Evolutionary conservation across 2,329 filamentous ascomycete species (phyloP).

Genomic region (Trichoderma oligosporum): DNA sequence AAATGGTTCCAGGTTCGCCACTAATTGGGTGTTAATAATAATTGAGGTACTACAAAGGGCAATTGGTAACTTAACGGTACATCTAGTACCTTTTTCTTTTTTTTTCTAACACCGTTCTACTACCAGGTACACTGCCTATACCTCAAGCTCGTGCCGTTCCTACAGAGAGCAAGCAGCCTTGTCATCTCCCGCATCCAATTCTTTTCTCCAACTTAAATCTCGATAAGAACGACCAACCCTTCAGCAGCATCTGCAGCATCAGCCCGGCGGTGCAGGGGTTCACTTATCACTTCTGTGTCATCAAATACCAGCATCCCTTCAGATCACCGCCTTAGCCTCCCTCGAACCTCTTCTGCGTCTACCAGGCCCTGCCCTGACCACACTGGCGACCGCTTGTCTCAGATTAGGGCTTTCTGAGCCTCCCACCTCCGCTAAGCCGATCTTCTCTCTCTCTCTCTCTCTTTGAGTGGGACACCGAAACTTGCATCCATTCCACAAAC

Average conservation of each 20-base stretch:
- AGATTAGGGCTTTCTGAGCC: slow-evolving; percentile 20
- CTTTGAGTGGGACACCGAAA: slow-evolving; percentile 15
- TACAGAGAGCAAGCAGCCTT: slow-evolving; percentile 12
- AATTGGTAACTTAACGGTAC: neutral
- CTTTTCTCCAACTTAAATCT: slow-evolving; percentile 6
- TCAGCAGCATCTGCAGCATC: neutral
- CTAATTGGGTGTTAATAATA: slow-evolving; percentile 3
- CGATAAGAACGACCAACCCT: neutral
- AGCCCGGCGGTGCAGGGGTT: slow-evolving; percentile 4
- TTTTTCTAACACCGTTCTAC: too few species aligned
- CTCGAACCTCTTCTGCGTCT: slow-evolving; percentile 9
- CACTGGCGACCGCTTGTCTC: slow-evolving; percentile 20
- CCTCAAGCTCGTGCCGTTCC: too few species aligned
- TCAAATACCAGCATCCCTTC: slow-evolving; percentile 9
- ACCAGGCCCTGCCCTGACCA: slow-evolving; percentile 15
- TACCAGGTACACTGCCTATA: too few species aligned
- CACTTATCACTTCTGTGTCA: neutral
- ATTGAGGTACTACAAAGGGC: neutral
- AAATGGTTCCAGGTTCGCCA: neutral
- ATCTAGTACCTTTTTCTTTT: too few species aligned
- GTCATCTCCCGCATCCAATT: slow-evolving; percentile 10
- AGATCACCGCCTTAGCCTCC: slow-evolving; percentile 14
- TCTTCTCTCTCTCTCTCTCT: too few species aligned
- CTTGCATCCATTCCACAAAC: neutral
- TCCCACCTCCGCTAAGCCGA: slow-evolving; percentile 17